Conservation (phyloP, 345 rosid species). For the Euphorbia peplus region DNA sequence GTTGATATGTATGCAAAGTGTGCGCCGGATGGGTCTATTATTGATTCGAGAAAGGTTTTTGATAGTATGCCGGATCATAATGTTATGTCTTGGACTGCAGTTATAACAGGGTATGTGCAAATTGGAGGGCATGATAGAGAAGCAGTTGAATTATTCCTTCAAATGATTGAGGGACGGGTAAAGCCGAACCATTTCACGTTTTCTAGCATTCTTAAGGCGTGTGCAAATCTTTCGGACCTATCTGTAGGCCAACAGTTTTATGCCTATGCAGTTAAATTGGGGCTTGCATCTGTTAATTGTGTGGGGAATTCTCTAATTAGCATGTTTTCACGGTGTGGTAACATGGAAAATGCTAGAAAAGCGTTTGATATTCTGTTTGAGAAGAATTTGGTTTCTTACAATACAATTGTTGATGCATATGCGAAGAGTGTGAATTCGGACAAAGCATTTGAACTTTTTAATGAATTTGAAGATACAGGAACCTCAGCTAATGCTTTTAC, state of each 20-base stretch:
- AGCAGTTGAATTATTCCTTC: slow-evolving; percentile 47
- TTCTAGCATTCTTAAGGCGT: slow-evolving; percentile 64
- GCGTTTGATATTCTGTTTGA: slow-evolving; percentile 59
- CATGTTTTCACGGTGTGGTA: slow-evolving; percentile 57
- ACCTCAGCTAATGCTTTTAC: slow-evolving; percentile 50
- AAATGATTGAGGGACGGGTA: slow-evolving; percentile 48
- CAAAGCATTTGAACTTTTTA: slow-evolving; percentile 42
- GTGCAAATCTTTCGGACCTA: slow-evolving; percentile 47
- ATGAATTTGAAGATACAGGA: slow-evolving; percentile 39
- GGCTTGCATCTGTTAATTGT: slow-evolving; percentile 44
- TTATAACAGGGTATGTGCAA: slow-evolving; percentile 53
- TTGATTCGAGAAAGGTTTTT: slow-evolving; percentile 57
- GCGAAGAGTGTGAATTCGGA: slow-evolving; percentile 43
- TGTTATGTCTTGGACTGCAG: slow-evolving; percentile 38
- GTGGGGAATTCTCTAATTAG: slow-evolving; percentile 71
- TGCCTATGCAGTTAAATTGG: slow-evolving; percentile 48
- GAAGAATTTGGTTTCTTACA: slow-evolving; percentile 60
- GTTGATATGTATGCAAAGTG: slow-evolving; percentile 78
- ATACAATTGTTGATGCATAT: slow-evolving; percentile 50
- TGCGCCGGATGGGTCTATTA: slow-evolving; percentile 39
- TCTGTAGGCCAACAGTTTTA: slow-evolving; percentile 46
- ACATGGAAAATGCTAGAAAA: slow-evolving; percentile 56
- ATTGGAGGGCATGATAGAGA: slow-evolving; percentile 36
- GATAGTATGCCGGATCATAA: slow-evolving; percentile 44
- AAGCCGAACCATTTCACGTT: slow-evolving; percentile 68